Evolutionary conservation across 371 early-diverging fungal species (phyloP).

Genomic region (Chytridium lagenaria): DNA sequence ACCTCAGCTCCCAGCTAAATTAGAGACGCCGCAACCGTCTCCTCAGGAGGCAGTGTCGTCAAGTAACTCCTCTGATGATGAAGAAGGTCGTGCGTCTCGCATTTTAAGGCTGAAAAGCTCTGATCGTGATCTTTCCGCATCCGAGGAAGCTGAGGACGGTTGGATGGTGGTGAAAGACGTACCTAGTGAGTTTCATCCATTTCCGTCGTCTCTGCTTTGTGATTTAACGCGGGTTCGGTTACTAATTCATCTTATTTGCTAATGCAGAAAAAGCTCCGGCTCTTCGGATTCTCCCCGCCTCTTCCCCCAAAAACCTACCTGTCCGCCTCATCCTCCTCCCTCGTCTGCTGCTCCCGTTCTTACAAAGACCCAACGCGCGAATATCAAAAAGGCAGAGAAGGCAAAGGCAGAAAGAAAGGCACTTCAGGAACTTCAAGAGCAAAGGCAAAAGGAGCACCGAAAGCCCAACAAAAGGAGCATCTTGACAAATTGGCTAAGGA

Average conservation of each 20-base stretch:
- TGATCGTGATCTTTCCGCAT: slow-evolving; percentile 13
- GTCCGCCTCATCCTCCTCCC: neutral
- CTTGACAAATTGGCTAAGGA: slow-evolving; percentile 21
- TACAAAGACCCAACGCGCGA: slow-evolving; percentile 47
- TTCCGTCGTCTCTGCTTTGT: neutral
- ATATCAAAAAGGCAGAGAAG: slow-evolving; percentile 41
- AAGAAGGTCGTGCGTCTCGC: neutral
- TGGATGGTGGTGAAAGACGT: slow-evolving; percentile 38
- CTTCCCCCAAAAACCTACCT: slow-evolving; percentile 13
- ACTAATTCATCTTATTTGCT: neutral
- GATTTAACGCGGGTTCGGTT: neutral
- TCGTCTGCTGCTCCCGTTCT: slow-evolving; percentile 15
- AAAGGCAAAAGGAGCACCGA: slow-evolving; percentile 30
- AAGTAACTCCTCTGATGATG: slow-evolving; percentile 3
- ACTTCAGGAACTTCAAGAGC: slow-evolving; percentile 23
- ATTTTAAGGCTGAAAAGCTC: neutral
- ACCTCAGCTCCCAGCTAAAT: neutral
- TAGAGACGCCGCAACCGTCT: neutral
- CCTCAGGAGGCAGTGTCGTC: neutral
- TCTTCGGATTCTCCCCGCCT: slow-evolving; percentile 29
- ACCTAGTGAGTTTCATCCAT: neutral
- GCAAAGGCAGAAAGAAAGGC: slow-evolving; percentile 37
- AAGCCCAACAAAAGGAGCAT: slow-evolving; percentile 25
- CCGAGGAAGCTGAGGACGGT: slow-evolving; percentile 34
- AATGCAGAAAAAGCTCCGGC: slow-evolving; percentile 24